Evolutionary conservation across 1,284 basidiomycete genomes (phyloP), one percentile per base, ranked within the genome.

Genomic region (Tremellales sp.): DNA sequence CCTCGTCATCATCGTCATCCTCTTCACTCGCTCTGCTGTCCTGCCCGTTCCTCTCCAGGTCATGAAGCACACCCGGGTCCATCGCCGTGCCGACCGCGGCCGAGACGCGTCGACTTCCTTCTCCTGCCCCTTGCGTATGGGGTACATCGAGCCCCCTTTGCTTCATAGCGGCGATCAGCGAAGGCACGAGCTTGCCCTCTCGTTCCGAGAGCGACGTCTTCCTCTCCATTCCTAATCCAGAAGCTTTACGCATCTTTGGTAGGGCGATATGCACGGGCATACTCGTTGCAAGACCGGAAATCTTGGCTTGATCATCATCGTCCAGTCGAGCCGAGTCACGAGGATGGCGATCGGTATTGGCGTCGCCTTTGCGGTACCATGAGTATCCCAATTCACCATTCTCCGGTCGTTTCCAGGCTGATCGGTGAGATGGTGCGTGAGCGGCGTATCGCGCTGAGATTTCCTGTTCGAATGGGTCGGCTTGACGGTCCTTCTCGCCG

Each of bases 341-440:
- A 23, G 47, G 45, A 10, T 54, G 4, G 0, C 52, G 8, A 31
- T 31, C 29, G 10, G 8, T 31, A 31, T 31, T 31, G 10, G 8
- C 42, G 12, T 48, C 51, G n/a, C n/a, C n/a, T n/a, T n/a, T n/a
- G n/a, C n/a, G n/a, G n/a, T n/a, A n/a, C n/a, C n/a, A n/a, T n/a
- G n/a, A n/a, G 48, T 60, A 64, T 37, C 65, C 60, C 21, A 59
- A 58, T 11, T 56, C 56, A 27, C 53, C 51, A 43, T 55, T 51
- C 47, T 59, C 57, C n/a, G 60, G 51, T 7, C 43, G 46, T 21
- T 62, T 59, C 70, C 72, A 74, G 2, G 70, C 73, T 0, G 66
- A 61, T 12, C 73, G 70, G 47, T 75, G 73, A 21, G 64, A 67
- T 2, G 73, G 73, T 10, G 68, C 68, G 35, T 74, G 65, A 10